phyloP scores from a whole-genome alignment of 768 basidiomycete genomes.

The Tulasnella sp. region DNA sequence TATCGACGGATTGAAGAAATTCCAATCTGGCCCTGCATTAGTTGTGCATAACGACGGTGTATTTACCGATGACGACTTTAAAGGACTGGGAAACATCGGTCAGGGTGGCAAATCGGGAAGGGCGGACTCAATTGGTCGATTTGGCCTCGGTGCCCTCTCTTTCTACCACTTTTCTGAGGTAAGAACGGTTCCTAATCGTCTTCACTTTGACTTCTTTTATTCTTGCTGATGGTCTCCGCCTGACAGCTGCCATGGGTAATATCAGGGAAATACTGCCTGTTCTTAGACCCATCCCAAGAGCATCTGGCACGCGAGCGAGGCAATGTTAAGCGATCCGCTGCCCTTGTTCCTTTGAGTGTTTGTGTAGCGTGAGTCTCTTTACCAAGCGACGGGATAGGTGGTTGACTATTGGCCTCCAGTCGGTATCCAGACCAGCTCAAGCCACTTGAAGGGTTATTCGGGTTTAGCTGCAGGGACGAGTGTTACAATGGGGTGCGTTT shows the following conservation, averaged over 20 bases:
- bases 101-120: constrained; percentile 51
- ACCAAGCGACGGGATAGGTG: too few species aligned
- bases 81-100: constrained; percentile 52
- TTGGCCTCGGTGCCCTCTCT: constrained; percentile 57
- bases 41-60: constrained; percentile 52
- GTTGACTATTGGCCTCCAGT: constrained; percentile 40
- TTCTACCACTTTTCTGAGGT: constrained; percentile 61
- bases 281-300: constrained; percentile 53
- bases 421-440: constrained; percentile 51
- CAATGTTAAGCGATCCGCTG: not conserved
- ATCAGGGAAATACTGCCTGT: constrained; percentile 43
- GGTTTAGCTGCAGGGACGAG: constrained; percentile 43
- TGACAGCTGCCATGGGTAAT: constrained; percentile 45
- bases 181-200: constrained; percentile 45
- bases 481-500: constrained; percentile 51
- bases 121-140: constrained; percentile 53
- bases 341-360: not conserved
- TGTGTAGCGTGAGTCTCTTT: not conserved
- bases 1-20: constrained; percentile 48
- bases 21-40: constrained; percentile 48
- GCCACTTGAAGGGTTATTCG: constrained; percentile 49
- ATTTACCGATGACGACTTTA: constrained; percentile 52
- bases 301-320: constrained; percentile 45
- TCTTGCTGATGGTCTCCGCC: not conserved
- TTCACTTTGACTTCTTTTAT: not conserved